Conservation (phyloP, 768 basidiomycete species). For the Boletus reticulatus region DNA sequence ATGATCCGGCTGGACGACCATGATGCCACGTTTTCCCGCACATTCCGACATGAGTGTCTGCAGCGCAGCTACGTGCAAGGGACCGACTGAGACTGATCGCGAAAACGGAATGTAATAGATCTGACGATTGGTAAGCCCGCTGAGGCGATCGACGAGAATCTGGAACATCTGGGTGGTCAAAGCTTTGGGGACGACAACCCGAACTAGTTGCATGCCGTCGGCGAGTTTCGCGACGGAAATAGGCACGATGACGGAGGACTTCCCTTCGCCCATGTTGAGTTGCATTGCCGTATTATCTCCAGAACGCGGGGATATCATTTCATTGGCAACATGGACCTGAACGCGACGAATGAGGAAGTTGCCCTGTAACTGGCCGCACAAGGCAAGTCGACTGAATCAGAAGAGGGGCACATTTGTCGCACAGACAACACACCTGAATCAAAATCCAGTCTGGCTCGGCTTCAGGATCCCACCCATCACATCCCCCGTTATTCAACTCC, state of each 20-base stretch:
- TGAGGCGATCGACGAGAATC: slow-evolving; percentile 38
- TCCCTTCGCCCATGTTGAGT: slow-evolving; percentile 30
- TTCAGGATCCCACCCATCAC: slow-evolving; percentile 16
- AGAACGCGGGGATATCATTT: slow-evolving; percentile 43
- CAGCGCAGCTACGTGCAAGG: slow-evolving; percentile 19
- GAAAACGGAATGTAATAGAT: slow-evolving; percentile 49
- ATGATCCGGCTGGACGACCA: slow-evolving; percentile 48
- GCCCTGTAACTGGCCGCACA: too few species aligned
- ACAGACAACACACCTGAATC: slow-evolving; percentile 34
- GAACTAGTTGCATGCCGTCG: slow-evolving; percentile 32
- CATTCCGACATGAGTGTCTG: slow-evolving; percentile 36
- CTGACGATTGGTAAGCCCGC: slow-evolving; percentile 42
- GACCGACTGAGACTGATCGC: slow-evolving; percentile 30
- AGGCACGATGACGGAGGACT: slow-evolving; percentile 41
- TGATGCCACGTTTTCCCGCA: slow-evolving; percentile 34
- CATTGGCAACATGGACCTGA: slow-evolving; percentile 35
- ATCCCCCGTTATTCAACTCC: slow-evolving; percentile 21
- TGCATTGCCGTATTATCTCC: slow-evolving; percentile 40
- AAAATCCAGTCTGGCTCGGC: slow-evolving; percentile 41
- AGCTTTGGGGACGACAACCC: slow-evolving; percentile 36
- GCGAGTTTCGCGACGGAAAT: slow-evolving; percentile 40
- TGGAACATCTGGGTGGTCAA: slow-evolving; percentile 46
- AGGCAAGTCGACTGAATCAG: too few species aligned
- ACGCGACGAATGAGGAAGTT: slow-evolving; percentile 9
- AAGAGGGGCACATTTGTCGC: too few species aligned